Evolutionary conservation across 2,329 filamentous ascomycete species (phyloP).

Genomic region (Cercospora sp.): DNA sequence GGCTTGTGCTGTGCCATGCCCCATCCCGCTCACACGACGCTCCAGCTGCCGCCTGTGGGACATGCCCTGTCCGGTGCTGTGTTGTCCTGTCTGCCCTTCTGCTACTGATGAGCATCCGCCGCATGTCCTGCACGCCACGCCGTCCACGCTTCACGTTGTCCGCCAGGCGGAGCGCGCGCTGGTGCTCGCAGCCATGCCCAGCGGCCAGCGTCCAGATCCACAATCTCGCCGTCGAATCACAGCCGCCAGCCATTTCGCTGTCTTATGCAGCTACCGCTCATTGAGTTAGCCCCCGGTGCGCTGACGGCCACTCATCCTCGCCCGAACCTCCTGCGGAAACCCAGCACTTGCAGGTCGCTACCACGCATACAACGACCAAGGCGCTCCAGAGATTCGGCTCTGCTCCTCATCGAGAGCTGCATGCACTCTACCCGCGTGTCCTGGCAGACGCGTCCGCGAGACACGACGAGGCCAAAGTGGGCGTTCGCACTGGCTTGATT

Average conservation of each 20-base stretch:
- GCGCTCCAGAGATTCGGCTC: slow-evolving; percentile 14
- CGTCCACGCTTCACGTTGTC: slow-evolving; percentile 2
- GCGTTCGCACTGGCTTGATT: slow-evolving; percentile 17
- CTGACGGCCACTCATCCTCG: slow-evolving; percentile 25
- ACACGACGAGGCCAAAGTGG: slow-evolving; percentile 14
- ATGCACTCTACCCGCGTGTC: slow-evolving; percentile 21
- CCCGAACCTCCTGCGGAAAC: slow-evolving; percentile 14
- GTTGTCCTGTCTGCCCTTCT: not conserved
- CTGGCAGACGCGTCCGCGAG: slow-evolving; percentile 20
- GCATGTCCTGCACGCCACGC: not conserved
- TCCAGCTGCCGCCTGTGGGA: slow-evolving; percentile 10
- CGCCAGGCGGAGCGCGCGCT: not conserved
- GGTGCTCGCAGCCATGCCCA: slow-evolving; percentile 10
- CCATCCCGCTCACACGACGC: not conserved
- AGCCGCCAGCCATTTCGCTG: slow-evolving; percentile 7
- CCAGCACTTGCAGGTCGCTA: slow-evolving; percentile 17
- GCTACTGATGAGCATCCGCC: not conserved
- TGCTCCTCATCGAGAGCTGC: slow-evolving; percentile 16
- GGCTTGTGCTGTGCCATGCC: slow-evolving; percentile 9
- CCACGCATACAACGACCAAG: slow-evolving; percentile 15
- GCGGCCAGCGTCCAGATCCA: slow-evolving; percentile 21
- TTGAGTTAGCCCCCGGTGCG: slow-evolving; percentile 22
- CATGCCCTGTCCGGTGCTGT: not conserved
- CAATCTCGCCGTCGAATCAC: slow-evolving; percentile 27
- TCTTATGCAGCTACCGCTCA: slow-evolving; percentile 24